A percentile compares a stretch with the other conserved stretches of the same genome.
phyloP scores from a whole-genome alignment of 345 rosid species.

The Hypericum androsaemum region DNA sequence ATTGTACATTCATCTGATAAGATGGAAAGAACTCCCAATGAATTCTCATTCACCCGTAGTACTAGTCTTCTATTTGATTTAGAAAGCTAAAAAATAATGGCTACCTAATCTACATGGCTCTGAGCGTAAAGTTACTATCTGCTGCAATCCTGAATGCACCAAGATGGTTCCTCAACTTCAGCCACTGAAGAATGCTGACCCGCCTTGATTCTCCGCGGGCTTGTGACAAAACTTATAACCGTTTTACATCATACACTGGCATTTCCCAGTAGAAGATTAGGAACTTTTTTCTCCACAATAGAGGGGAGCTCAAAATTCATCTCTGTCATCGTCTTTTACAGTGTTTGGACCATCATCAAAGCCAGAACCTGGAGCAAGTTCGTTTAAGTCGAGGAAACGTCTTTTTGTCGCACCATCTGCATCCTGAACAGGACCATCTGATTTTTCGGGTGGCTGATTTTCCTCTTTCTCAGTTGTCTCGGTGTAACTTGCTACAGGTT shows the following conservation, averaged over 20 bases:
- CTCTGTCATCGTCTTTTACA: conserved; percentile 57
- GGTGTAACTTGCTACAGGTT: conserved; percentile 27
- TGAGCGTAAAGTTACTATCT: conserved; percentile 26
- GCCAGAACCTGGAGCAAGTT: conserved; percentile 89
- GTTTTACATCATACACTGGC: conserved; percentile 32
- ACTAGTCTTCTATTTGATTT: conserved; percentile 35
- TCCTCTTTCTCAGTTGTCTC: conserved; percentile 34
- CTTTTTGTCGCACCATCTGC: conserved; percentile 49
- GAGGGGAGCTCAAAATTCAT: conserved; percentile 41
- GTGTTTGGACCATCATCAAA: conserved; percentile 83
- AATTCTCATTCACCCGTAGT: conserved; percentile 23
- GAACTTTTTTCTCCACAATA: conserved; percentile 22
- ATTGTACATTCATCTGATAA: conserved; percentile 47
- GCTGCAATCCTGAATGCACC: conserved; percentile 31
- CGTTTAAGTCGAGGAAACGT: conserved; percentile 80
- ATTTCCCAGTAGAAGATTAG: conserved; percentile 19
- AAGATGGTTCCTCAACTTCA: conserved; percentile 25
- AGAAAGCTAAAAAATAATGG: conserved; percentile 49
- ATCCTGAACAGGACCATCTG: conserved; percentile 42
- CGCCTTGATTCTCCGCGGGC: conserved; percentile 25
- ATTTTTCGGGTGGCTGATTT: conserved; percentile 33
- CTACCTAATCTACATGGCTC: conserved; percentile 68
- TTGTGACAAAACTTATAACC: conserved; percentile 37
- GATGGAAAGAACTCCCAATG: conserved; percentile 27
- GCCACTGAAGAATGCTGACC: conserved; percentile 30